Evolutionary conservation across 2,329 filamentous ascomycete genomes (phyloP).

Genomic region (Aspergillus amoenus): DNA sequence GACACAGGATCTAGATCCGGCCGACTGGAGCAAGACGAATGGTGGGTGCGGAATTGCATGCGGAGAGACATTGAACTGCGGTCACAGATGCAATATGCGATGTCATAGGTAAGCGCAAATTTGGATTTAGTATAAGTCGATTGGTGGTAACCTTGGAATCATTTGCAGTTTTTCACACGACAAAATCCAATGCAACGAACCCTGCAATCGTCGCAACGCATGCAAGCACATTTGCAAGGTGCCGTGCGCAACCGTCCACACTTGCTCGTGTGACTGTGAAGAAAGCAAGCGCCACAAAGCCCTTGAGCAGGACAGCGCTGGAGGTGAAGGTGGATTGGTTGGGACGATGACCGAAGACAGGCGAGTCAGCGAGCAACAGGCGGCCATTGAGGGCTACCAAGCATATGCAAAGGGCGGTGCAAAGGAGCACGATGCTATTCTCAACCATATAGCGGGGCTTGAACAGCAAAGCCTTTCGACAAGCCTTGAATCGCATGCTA

Average conservation of each 20-base stretch:
- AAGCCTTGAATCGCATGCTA: not conserved
- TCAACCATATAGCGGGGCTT: constrained; percentile 16
- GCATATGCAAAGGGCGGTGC: constrained; percentile 31
- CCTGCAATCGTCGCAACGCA: constrained; percentile 32
- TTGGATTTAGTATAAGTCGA: not conserved
- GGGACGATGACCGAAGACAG: not conserved
- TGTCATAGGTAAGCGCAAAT: constrained; percentile 52
- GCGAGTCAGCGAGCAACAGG: not conserved
- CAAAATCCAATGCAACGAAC: constrained; percentile 33
- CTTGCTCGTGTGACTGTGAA: constrained; percentile 33
- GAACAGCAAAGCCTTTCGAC: not conserved
- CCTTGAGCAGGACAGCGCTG: not conserved
- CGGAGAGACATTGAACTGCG: constrained; percentile 46
- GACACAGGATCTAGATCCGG: constrained; percentile 36
- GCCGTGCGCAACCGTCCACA: constrained; percentile 27
- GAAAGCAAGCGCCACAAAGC: not conserved
- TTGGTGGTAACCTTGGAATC: not conserved
- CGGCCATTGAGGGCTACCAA: constrained; percentile 22
- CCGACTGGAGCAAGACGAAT: constrained; percentile 54
- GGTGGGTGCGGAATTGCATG: constrained; percentile 57
- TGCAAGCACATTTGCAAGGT: constrained; percentile 42
- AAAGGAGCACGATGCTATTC: constrained; percentile 27
- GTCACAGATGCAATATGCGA: constrained; percentile 51
- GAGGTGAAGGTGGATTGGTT: not conserved
- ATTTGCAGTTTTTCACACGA: constrained; percentile 38